Evolutionary conservation across 2,329 filamentous ascomycete species (phyloP), one percentile per base, ranked within the genome.

Genomic region (Ascochyta fabae): DNA sequence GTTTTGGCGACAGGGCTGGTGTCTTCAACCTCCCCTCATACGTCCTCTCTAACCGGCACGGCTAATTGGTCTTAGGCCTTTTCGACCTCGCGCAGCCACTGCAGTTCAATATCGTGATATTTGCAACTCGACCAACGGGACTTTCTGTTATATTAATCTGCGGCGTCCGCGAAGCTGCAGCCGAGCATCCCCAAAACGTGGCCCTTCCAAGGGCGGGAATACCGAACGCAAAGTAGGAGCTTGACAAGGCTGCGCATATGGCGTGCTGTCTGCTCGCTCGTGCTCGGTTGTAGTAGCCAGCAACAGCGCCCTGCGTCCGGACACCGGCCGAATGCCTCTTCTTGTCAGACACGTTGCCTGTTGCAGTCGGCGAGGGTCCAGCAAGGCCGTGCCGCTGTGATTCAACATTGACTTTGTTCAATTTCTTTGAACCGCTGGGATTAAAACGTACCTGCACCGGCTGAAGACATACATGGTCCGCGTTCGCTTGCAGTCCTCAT

Each of bases 381-480:
- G 54, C 35, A 40, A 44, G 41, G 31, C 48, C 54, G 49, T 64
- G 58, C 60, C 65, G 53, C 58, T 50, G 55, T 66, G 45, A 56
- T 56, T 66, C 60, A 67, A 56, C 50, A 65, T 67, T 63, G 56
- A 69, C 48, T 35, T 13, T 48, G 36, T 64, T 70, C 67, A 73
- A 69, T 72, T 64, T 68, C 58, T 60, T 54, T 61, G 55, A 58
- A 60, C 67, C 65, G 62, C 64, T 64, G 61, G 64, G 19, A 38
- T 24, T 26, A 43, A 24, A 39, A 71, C 29, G 70, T 72, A 72
- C 68, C 69, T 72, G 64, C 61, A 62, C 67, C 71, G 71, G 70
- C 68, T 72, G 65, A 72, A 72, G 62, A 72, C 59, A 57, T 60
- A 65, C 68, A 64, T 69, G 64, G 67, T 64, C 67, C 64, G 62